Conservation (phyloP, 2,329 filamentous ascomycete species). For the Pseudocercospora cruenta region DNA sequence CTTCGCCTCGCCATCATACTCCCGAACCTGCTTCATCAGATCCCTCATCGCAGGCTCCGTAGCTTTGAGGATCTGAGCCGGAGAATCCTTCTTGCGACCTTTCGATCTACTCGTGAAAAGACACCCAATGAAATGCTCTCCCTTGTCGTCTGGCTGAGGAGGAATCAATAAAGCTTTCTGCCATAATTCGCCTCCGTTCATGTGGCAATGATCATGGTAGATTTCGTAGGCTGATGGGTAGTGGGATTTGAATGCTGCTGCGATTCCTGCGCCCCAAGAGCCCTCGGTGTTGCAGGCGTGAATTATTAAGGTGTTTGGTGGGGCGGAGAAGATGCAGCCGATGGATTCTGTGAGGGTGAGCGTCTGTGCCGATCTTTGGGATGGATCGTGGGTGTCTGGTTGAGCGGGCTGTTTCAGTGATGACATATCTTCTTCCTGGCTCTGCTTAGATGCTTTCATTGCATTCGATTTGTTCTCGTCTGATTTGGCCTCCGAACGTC, state of each 20-base stretch:
- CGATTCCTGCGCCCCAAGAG: slow-evolving; percentile 63
- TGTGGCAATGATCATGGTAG: slow-evolving; percentile 55
- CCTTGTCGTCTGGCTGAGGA: slow-evolving; percentile 41
- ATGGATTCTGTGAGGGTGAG: slow-evolving; percentile 27
- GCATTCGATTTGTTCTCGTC: background rate
- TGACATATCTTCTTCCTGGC: background rate
- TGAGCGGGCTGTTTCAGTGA: background rate
- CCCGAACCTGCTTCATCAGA: slow-evolving; percentile 49
- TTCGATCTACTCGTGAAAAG: slow-evolving; percentile 60
- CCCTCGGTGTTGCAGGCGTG: slow-evolving; percentile 65
- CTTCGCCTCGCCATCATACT: slow-evolving; percentile 29
- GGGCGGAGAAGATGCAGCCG: slow-evolving; percentile 59
- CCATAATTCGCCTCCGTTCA: slow-evolving; percentile 35
- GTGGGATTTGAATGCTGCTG: slow-evolving; percentile 51
- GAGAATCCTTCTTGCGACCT: slow-evolving; percentile 50
- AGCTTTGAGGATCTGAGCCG: slow-evolving; percentile 51
- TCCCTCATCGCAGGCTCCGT: slow-evolving; percentile 55
- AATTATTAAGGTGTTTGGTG: slow-evolving; percentile 55
- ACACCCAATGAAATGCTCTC: slow-evolving; percentile 59
- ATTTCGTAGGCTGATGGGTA: slow-evolving; percentile 56
- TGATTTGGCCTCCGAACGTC: background rate
- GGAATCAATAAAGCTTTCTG: slow-evolving; percentile 60
- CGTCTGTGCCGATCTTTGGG: background rate
- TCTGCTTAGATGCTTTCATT: no score
- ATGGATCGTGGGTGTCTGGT: background rate